Evolutionary conservation across 2,329 filamentous ascomycete species (phyloP), one percentile per base, ranked within the genome.

Genomic region (Drechslera avenae): DNA sequence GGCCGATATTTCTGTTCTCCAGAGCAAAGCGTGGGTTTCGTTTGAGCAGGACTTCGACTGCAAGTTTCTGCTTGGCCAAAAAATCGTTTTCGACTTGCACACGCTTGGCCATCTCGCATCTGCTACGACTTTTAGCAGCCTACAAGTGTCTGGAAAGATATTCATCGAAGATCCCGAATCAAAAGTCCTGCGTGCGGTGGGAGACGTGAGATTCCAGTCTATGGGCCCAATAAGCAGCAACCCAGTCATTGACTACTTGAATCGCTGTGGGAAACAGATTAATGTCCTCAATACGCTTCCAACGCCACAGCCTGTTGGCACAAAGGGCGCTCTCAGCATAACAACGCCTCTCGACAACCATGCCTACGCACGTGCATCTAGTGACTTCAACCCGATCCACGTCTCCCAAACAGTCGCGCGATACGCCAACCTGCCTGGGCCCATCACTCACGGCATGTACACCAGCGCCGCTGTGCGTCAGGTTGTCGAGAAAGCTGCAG

Each of bases 391-490:
- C 50, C 75, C 75, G 0, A 76, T 77, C 39, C 75, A 78, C 48
- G 60, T 68, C 2, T 76, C 72, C 2, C 61, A 57, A 6, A 50
- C 66, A 12, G 75, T 78, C 45, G 68, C 75, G 1, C 35, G 53
- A 12, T 69, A 64, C 10, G 74, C 67, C 14, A 62, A 66, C 14
- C 63, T 77, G 6, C 74, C 75, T 3, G 71, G 71, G 13, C 68
- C 71, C 2, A 74, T 78, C 28, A 73, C 68, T 12, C 76, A 78
- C 54, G 76, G 76, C 46, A 77, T 78, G 75, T 70, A 72, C 44
- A 71, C 63, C 12, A 64, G 60, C 14, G 70, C 71, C 2, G 61
- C 61, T 7, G 65, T 73, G 4, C 64, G 73, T 5, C 52, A 50
- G 4, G 50, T 71, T 1, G 42, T 72, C 2, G 64, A 72, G 42